These are phyloP conservation scores for Aspergillus coremiiformis DNA, from an alignment of 495 filamentous ascomycete species.

Conservation along the genomic window DNA sequence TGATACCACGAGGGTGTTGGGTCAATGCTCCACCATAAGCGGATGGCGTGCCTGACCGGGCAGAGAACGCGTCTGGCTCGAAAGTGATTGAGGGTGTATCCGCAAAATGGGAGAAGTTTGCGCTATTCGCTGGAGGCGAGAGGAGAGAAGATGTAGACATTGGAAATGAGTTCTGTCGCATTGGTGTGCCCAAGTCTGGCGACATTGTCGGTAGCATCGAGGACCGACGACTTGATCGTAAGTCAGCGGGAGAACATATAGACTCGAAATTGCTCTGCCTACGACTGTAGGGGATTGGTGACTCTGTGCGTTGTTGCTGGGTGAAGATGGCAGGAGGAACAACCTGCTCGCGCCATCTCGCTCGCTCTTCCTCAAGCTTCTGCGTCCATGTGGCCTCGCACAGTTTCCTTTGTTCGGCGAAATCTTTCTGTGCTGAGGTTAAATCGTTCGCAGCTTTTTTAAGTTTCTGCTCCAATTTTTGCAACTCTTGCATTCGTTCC, in stretches of 20 bases:
- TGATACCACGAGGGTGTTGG: constrained; percentile 51
- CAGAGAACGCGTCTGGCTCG: constrained; percentile 64
- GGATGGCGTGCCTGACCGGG: constrained; percentile 51
- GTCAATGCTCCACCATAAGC: constrained; percentile 35
- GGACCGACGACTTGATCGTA: constrained; percentile 43
- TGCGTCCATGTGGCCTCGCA: constrained; percentile 55
- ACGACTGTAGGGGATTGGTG: constrained; percentile 41
- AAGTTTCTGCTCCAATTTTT: constrained; percentile 54
- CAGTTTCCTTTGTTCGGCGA: constrained; percentile 62
- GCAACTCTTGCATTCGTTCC: constrained; percentile 56
- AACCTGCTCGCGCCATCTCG: constrained; percentile 62
- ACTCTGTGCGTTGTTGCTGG: constrained; percentile 42
- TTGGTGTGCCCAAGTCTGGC: constrained; percentile 34
- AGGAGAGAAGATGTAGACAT: constrained; percentile 31
- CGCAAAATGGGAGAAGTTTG: constrained; percentile 27
- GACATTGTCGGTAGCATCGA: constrained; percentile 36
- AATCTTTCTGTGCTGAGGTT: constrained; percentile 49
- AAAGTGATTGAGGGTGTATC: constrained; percentile 51
- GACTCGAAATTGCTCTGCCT: constrained; percentile 39
- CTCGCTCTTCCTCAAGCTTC: constrained; percentile 63
- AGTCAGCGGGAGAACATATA: constrained; percentile 25
- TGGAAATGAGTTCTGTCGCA: constrained; percentile 38
- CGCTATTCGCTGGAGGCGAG: constrained; percentile 29
- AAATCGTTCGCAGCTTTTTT: constrained; percentile 59
- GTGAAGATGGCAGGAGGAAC: constrained; percentile 27